Evolutionary conservation across 768 basidiomycete genomes (phyloP).

Genomic region (Royoungia palumana): DNA sequence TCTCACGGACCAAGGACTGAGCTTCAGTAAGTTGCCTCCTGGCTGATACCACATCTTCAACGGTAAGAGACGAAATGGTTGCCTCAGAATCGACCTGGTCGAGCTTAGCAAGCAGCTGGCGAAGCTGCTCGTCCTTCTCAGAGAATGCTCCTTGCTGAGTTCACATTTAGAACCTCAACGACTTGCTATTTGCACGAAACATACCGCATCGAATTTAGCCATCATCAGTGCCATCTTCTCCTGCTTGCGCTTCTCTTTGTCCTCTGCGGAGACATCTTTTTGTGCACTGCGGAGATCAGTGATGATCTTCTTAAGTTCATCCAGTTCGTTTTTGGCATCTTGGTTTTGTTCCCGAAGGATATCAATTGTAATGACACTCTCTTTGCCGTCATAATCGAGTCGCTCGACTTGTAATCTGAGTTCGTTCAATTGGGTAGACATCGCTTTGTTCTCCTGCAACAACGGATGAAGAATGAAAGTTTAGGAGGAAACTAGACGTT

Average conservation of each 20-base stretch:
- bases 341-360: slow-evolving; percentile 92
- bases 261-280: slow-evolving; percentile 85
- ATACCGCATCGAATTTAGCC: slow-evolving; percentile 95
- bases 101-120: slow-evolving; percentile 78
- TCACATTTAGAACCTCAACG: slow-evolving; percentile 4
- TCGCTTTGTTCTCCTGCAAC: slow-evolving; percentile 83
- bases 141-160: slow-evolving; percentile 86
- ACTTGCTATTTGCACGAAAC: slow-evolving; percentile 26
- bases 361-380: slow-evolving; percentile 87
- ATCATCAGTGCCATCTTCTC: slow-evolving; percentile 99
- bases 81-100: slow-evolving; percentile 71
- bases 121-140: slow-evolving; percentile 92
- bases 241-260: slow-evolving; percentile 98
- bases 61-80: slow-evolving; percentile 53
- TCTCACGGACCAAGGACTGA: slow-evolving; percentile 81
- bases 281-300: slow-evolving; percentile 76
- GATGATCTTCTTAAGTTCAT: slow-evolving; percentile 81
- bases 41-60: slow-evolving; percentile 78
- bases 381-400: slow-evolving; percentile 94
- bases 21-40: slow-evolving; percentile 87
- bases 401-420: slow-evolving; percentile 88
- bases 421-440: slow-evolving; percentile 92
- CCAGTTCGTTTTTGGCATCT: slow-evolving; percentile 83
- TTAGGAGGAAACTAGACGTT: slow-evolving; percentile 12
- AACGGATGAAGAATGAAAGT: slow-evolving; percentile 7